Percentiles rank a stretch among this genome's conserved stretches.
Conservation (phyloP, 176 grass and related monocot genomes). For the Lolium multiflorum region DNA sequence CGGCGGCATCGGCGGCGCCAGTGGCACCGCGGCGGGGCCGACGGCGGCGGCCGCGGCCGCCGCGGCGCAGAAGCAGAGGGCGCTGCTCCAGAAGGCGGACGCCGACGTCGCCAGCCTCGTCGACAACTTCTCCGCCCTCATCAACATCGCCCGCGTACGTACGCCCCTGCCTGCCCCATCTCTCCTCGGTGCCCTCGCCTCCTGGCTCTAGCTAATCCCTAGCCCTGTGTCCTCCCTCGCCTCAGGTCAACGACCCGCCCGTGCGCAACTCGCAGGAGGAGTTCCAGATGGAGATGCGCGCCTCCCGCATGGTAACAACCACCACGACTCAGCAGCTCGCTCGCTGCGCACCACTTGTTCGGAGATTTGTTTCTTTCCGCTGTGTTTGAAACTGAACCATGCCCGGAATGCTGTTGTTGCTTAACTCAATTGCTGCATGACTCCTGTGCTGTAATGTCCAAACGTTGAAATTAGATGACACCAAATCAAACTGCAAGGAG, state of each 20-base stretch:
- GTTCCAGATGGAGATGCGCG: slow-evolving; percentile 80
- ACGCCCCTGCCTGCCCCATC: too few relatives aligned
- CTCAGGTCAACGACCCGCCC: slow-evolving; percentile 83
- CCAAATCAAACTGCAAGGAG: neutral
- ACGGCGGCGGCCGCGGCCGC: slow-evolving; percentile 62
- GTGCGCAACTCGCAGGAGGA: slow-evolving; percentile 87
- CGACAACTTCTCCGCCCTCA: slow-evolving; percentile 73
- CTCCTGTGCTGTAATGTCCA: neutral
- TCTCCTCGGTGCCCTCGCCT: neutral
- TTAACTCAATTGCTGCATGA: neutral
- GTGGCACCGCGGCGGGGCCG: slow-evolving; percentile 58
- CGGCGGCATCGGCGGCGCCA: slow-evolving; percentile 18
- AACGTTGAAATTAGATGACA: neutral
- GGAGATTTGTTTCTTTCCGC: neutral
- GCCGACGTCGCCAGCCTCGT: slow-evolving; percentile 70
- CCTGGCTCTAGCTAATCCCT: neutral
- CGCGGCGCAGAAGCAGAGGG: slow-evolving; percentile 83
- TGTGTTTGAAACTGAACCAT: neutral
- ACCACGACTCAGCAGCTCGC: neutral
- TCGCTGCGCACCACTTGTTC: neutral
- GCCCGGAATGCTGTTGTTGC: too few relatives aligned
- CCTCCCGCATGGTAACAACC: slow-evolving; percentile 47
- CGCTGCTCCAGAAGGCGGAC: slow-evolving; percentile 77
- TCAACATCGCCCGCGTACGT: slow-evolving; percentile 75
- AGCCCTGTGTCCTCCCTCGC: neutral